Evolutionary conservation across 805 yeast genomes (phyloP).

Genomic region (Zygosaccharomyces gambellarensis): DNA sequence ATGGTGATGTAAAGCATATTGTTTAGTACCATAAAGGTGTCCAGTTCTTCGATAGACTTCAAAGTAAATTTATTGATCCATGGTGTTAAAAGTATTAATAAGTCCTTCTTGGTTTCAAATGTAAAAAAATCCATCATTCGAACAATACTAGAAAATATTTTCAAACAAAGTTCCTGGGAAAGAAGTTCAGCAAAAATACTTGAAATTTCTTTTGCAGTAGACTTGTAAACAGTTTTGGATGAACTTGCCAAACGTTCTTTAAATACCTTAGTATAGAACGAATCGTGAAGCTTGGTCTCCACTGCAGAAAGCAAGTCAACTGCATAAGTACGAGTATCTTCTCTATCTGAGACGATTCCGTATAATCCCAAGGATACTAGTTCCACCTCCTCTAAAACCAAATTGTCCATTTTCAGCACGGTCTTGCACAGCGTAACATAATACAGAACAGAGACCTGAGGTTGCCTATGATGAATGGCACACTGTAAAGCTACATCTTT

Average conservation of each 20-base stretch:
- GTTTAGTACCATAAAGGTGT: constrained; percentile 63
- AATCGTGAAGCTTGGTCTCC: constrained; percentile 55
- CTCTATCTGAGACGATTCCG: constrained; percentile 70
- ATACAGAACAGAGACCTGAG: constrained; percentile 58
- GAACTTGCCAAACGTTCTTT: constrained; percentile 68
- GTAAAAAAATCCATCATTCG: constrained; percentile 59
- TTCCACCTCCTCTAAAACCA: constrained; percentile 55
- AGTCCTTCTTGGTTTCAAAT: constrained; percentile 63
- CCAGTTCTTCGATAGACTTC: constrained; percentile 42
- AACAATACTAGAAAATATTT: constrained; percentile 67
- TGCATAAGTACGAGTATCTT: constrained; percentile 66
- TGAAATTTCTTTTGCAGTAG: constrained; percentile 77
- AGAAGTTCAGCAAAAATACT: constrained; percentile 57
- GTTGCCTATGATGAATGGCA: constrained; percentile 49
- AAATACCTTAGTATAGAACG: constrained; percentile 51
- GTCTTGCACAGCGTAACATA: constrained; percentile 68
- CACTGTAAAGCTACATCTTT: constrained; percentile 67
- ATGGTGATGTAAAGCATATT: constrained; percentile 84
- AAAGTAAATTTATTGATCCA: constrained; percentile 87
- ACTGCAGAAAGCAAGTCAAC: constrained; percentile 61
- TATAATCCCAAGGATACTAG: constrained; percentile 70
- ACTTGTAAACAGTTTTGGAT: constrained; percentile 79
- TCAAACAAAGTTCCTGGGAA: constrained; percentile 56
- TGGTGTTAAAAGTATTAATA: constrained; percentile 75
- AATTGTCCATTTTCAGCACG: constrained; percentile 44